Conservation (phyloP, 768 basidiomycete genomes). For the Kwoniella europaea region DNA sequence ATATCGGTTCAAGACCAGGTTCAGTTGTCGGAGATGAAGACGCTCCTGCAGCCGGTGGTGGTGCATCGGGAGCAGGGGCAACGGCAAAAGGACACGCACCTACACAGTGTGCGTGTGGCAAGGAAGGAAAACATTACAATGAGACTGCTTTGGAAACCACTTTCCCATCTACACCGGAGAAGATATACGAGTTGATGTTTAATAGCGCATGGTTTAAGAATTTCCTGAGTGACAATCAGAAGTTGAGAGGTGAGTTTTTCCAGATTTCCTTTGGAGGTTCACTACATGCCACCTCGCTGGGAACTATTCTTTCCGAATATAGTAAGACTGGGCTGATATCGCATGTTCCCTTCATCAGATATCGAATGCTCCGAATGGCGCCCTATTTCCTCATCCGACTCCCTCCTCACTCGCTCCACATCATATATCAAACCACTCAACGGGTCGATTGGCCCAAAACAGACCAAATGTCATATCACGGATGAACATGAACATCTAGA, state of each 20-base stretch:
- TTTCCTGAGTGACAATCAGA: slow-evolving; percentile 88
- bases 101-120: slow-evolving; percentile 71
- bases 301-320: too few species aligned
- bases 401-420: slow-evolving; percentile 82
- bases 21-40: slow-evolving; percentile 37
- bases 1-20: slow-evolving; percentile 30
- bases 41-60: neutral
- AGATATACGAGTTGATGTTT: slow-evolving; percentile 94
- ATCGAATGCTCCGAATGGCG: slow-evolving; percentile 96
- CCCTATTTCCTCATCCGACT: slow-evolving; percentile 67
- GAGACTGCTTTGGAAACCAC: slow-evolving; percentile 78
- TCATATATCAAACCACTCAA: slow-evolving; percentile 94
- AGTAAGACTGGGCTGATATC: too few species aligned
- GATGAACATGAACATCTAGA: slow-evolving; percentile 83
- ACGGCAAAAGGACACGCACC: slow-evolving; percentile 62
- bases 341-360: slow-evolving; percentile 63
- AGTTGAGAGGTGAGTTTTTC: slow-evolving; percentile 71
- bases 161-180: slow-evolving; percentile 88
- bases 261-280: too few species aligned
- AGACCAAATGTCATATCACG: slow-evolving; percentile 91
- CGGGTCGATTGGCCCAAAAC: slow-evolving; percentile 86
- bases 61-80: slow-evolving; percentile 5
- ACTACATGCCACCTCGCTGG: too few species aligned
- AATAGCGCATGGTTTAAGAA: slow-evolving; percentile 93
- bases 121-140: slow-evolving; percentile 69